Evolutionary conservation across 2,329 filamentous ascomycete species (phyloP).

Genomic region (Chaetomium strumarium): DNA sequence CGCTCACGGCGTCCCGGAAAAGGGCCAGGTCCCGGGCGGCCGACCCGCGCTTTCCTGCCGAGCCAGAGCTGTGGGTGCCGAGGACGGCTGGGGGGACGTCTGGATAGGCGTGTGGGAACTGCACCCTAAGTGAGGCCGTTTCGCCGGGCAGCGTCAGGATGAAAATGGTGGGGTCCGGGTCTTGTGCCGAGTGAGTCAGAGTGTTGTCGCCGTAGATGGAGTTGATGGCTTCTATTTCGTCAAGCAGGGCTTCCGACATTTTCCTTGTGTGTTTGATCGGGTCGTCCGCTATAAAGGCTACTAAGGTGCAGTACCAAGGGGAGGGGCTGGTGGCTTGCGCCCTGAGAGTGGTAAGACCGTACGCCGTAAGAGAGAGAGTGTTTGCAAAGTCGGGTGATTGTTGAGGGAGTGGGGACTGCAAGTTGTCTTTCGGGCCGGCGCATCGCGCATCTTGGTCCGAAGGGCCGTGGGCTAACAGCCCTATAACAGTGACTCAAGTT

Average conservation of each 20-base stretch:
- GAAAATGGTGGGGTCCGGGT: conserved; percentile 39
- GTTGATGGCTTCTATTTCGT: conserved; percentile 77
- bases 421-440: too few relatives aligned
- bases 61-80: conserved; percentile 72
- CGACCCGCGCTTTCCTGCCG: conserved; percentile 60
- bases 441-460: too few relatives aligned
- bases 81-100: conserved; percentile 64
- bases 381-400: too few relatives aligned
- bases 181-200: conserved; percentile 36
- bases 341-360: not conserved
- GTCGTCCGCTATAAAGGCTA: not conserved
- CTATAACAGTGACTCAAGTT: too few relatives aligned
- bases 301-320: too few relatives aligned
- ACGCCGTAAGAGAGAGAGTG: too few relatives aligned
- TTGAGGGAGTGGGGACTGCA: too few relatives aligned
- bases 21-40: conserved; percentile 65
- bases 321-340: not conserved
- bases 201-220: conserved; percentile 73
- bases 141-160: conserved; percentile 63
- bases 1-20: conserved; percentile 59
- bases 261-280: not conserved
- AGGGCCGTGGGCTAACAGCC: too few relatives aligned
- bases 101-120: conserved; percentile 71
- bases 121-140: conserved; percentile 53
- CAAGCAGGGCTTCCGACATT: conserved; percentile 57